Percentiles rank a stretch among this genome's conserved stretches.
phyloP scores from a whole-genome alignment of 2,329 filamentous ascomycete genomes.

The Fusarium sp. region DNA sequence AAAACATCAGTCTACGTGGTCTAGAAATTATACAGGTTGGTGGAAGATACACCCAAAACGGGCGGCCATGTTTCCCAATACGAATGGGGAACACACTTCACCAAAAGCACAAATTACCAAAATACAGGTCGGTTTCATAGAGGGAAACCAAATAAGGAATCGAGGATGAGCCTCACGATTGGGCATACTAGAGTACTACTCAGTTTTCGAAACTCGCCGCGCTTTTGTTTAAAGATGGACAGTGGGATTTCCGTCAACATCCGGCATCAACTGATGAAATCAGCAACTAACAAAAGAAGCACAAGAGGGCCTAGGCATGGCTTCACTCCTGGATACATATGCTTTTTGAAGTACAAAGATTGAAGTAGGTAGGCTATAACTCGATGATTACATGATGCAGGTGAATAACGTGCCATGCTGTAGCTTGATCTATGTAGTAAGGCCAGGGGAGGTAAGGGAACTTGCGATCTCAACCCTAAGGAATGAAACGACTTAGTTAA shows the following conservation, averaged over 20 bases:
- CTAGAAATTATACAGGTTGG: not conserved
- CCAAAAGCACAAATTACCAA: not conserved
- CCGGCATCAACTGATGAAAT: not conserved
- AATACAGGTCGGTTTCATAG: not conserved
- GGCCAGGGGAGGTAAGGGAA: not conserved
- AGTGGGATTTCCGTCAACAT: not conserved
- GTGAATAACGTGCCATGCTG: not conserved
- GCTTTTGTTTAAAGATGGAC: not conserved
- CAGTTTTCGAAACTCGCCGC: not conserved
- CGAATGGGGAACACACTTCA: not conserved
- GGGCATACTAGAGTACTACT: not conserved
- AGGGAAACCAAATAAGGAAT: not conserved
- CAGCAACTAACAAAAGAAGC: not conserved
- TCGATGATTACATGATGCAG: not conserved
- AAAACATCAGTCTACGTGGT: not conserved
- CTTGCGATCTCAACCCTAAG: not conserved
- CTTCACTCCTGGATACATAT: not conserved
- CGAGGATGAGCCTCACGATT: not conserved
- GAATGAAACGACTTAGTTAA: not conserved
- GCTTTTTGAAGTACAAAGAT: not conserved
- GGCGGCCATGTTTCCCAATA: not conserved
- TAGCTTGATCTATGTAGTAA: not conserved
- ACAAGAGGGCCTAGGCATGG: not conserved
- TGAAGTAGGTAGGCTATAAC: not conserved
- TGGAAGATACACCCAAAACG: not conserved